These are phyloP conservation scores for Ustilago xerochloae DNA, from an alignment of 1,284 basidiomycete species.

Conservation along the genomic window DNA sequence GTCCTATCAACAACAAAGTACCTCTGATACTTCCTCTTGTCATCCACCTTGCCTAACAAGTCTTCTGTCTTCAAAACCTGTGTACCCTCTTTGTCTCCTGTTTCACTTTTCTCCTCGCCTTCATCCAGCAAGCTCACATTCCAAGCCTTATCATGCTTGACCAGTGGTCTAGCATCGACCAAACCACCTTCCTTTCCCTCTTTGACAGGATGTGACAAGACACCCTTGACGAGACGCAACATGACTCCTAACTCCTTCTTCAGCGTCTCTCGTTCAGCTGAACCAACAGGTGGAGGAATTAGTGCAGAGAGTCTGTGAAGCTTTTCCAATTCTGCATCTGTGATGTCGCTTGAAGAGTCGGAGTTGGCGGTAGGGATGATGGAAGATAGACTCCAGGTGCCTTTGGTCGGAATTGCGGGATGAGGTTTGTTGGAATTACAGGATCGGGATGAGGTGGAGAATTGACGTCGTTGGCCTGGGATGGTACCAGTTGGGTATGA, in stretches of 20 bases:
- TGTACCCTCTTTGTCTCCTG: background rate
- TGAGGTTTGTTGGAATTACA: background rate
- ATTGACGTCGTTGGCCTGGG: background rate
- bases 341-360: background rate
- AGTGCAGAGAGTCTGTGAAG: slow-evolving; percentile 45
- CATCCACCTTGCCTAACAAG: slow-evolving; percentile 4
- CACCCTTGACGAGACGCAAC: slow-evolving; percentile 33
- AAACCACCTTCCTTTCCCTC: background rate
- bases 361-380: background rate
- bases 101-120: background rate
- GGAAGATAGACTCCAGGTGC: slow-evolving; percentile 32
- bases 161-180: slow-evolving; percentile 22
- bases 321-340: slow-evolving; percentile 29
- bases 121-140: background rate
- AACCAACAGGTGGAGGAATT: background rate
- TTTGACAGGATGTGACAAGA: background rate
- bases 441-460: background rate
- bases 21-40: slow-evolving; percentile 3
- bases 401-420: slow-evolving; percentile 17
- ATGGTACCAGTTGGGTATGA: background rate
- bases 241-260: slow-evolving; percentile 13
- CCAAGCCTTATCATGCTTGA: slow-evolving; percentile 7
- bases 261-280: slow-evolving; percentile 11
- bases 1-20: slow-evolving; percentile 39
- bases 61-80: slow-evolving; percentile 11